Conservation (phyloP, 495 filamentous ascomycete species). For the Hyaloscypha variabilis region DNA sequence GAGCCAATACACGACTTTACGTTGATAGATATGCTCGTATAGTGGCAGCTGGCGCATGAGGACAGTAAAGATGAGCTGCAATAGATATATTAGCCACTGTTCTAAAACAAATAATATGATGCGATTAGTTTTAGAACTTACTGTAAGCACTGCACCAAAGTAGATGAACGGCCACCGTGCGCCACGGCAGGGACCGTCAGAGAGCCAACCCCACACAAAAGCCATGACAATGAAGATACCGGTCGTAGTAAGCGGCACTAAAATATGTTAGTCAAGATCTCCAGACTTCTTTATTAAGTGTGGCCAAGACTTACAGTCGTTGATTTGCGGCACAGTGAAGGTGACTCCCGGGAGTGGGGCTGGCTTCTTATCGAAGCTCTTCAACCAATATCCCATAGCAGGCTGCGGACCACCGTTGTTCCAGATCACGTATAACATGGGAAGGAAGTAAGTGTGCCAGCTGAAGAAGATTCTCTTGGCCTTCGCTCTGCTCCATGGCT, state of each 20-base stretch:
- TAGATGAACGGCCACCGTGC: constrained; percentile 43
- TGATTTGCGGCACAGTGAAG: constrained; percentile 17
- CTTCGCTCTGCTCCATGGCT: constrained; percentile 34
- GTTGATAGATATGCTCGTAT: constrained; percentile 36
- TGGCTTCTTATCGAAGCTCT: constrained; percentile 22
- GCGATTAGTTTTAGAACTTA: not conserved
- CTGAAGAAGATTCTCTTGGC: constrained; percentile 34
- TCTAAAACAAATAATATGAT: not conserved
- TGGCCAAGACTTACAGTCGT: constrained; percentile 9
- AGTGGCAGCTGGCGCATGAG: constrained; percentile 41
- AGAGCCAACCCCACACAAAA: constrained; percentile 40
- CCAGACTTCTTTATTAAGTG: no score
- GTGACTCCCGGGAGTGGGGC: constrained; percentile 7
- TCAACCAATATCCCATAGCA: constrained; percentile 22
- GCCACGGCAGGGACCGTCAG: constrained; percentile 38
- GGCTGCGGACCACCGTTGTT: constrained; percentile 32
- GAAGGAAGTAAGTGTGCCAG: constrained; percentile 35
- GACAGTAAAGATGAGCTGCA: constrained; percentile 32
- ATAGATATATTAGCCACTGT: not conserved
- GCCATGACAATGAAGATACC: constrained; percentile 40
- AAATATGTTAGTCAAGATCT: constrained; percentile 32
- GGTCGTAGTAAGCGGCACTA: constrained; percentile 30
- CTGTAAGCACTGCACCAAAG: constrained; percentile 36
- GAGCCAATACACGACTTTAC: constrained; percentile 34
- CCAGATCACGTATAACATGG: constrained; percentile 30